These are phyloP conservation scores for Priceomyces carsonii DNA, from an alignment of 805 yeast genomes.

Conservation along the genomic window DNA sequence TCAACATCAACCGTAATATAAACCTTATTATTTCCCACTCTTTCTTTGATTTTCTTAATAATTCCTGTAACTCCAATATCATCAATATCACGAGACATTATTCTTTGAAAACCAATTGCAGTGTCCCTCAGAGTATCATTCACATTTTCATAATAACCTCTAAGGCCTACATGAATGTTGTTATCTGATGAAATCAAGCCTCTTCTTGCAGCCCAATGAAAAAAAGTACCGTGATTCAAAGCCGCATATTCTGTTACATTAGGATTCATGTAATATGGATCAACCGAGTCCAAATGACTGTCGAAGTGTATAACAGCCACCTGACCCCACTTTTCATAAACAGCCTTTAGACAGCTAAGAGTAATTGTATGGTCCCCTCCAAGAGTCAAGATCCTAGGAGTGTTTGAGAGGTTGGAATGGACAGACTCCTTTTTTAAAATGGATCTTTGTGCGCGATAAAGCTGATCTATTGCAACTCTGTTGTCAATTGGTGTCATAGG, in stretches of 20 bases:
- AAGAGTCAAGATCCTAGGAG: slow-evolving; percentile 12
- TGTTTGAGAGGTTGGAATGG: slow-evolving; percentile 4
- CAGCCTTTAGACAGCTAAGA: slow-evolving; percentile 12
- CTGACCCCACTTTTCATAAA: slow-evolving; percentile 12
- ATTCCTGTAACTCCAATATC: slow-evolving; percentile 11
- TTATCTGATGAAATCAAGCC: slow-evolving; percentile 4
- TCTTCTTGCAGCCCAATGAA: slow-evolving; percentile 14
- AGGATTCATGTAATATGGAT: slow-evolving; percentile 10
- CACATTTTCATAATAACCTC: slow-evolving; percentile 22
- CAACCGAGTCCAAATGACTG: slow-evolving; percentile 12
- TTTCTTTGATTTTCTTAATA: slow-evolving; percentile 9
- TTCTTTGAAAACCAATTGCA: slow-evolving; percentile 13
- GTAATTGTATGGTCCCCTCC: slow-evolving; percentile 15
- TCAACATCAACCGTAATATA: slow-evolving; percentile 29
- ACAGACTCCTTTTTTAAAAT: slow-evolving; percentile 31
- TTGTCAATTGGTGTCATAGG: slow-evolving; percentile 72
- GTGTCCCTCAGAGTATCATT: slow-evolving; percentile 38
- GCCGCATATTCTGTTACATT: slow-evolving; percentile 14
- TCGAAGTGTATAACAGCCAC: slow-evolving; percentile 14
- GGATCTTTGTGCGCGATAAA: slow-evolving; percentile 56
- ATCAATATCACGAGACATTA: slow-evolving; percentile 12
- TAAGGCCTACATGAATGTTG: slow-evolving; percentile 2
- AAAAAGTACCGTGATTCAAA: slow-evolving; percentile 13
- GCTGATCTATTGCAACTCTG: slow-evolving; percentile 59
- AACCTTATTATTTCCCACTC: slow-evolving; percentile 11